phyloP scores from a whole-genome alignment of 305 asterid species.

The Ilex paraguariensis region DNA sequence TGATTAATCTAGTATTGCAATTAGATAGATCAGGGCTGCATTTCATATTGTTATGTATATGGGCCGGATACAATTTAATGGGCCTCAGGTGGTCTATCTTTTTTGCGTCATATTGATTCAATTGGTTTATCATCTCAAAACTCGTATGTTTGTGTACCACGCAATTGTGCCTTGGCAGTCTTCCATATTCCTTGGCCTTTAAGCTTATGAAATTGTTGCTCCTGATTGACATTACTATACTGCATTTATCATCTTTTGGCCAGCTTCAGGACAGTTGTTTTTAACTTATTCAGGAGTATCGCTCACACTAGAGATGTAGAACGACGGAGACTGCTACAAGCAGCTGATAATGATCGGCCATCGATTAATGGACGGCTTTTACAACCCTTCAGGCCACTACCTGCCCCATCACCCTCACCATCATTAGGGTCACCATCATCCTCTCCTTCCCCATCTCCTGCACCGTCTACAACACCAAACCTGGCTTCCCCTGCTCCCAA shows the following conservation, averaged over 20 bases:
- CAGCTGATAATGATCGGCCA: not conserved
- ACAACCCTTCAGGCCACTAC: conserved; percentile 8
- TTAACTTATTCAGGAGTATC: not conserved
- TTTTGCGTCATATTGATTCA: no score
- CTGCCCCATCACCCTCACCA: conserved; percentile 23
- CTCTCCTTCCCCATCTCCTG: conserved; percentile 22
- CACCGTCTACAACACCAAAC: conserved; percentile 4
- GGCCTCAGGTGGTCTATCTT: no score
- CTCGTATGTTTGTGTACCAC: no score
- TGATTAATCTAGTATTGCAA: not conserved
- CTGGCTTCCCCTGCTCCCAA: no score
- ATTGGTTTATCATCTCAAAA: no score
- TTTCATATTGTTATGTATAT: no score
- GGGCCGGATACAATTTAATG: no score
- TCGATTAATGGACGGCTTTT: not conserved
- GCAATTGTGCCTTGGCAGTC: no score
- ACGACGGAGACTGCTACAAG: not conserved
- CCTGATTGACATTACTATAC: not conserved
- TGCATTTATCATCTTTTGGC: not conserved
- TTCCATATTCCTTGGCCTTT: no score
- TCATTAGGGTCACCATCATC: conserved; percentile 3
- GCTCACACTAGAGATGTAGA: not conserved
- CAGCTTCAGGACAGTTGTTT: not conserved
- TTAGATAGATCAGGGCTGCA: not conserved
- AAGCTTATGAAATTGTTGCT: not conserved